A percentile compares a stretch with the other conserved stretches of the same genome.
Conservation (phyloP, 2,329 filamentous ascomycete species). For the Cladosporium velox region DNA sequence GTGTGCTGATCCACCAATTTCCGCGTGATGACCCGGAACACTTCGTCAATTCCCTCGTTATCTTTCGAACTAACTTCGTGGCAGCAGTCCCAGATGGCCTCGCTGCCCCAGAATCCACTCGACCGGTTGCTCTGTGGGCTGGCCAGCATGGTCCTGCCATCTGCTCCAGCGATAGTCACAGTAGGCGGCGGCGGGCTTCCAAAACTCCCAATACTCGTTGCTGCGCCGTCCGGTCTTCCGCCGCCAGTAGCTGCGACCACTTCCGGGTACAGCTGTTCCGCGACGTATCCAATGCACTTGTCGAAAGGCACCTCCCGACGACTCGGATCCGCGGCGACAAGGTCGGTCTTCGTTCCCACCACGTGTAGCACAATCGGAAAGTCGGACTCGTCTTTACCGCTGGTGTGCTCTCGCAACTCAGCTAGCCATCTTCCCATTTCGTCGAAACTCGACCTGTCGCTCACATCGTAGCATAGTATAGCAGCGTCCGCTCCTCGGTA, state of each 20-base stretch:
- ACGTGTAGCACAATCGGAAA: conserved; percentile 83
- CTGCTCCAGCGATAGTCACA: neutral
- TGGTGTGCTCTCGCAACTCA: conserved; percentile 66
- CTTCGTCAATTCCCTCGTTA: conserved; percentile 93
- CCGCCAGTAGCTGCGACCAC: conserved; percentile 15
- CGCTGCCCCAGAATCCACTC: conserved; percentile 78
- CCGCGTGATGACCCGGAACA: conserved; percentile 86
- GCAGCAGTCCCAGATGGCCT: conserved; percentile 94
- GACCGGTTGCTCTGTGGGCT: conserved; percentile 54
- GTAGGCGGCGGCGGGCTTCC: conserved; percentile 14
- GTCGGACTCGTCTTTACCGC: conserved; percentile 35
- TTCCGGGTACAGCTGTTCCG: conserved; percentile 80
- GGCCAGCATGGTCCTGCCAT: conserved; percentile 6
- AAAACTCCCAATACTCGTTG: conserved; percentile 5
- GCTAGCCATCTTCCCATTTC: conserved; percentile 92
- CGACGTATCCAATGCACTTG: conserved; percentile 91
- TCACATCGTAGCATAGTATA: conserved; percentile 93
- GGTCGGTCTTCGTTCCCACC: conserved; percentile 92
- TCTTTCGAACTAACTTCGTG: conserved; percentile 95
- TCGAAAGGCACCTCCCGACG: conserved; percentile 88
- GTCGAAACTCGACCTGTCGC: conserved; percentile 77
- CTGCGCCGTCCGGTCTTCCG: conserved; percentile 23
- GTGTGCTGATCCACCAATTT: conserved; percentile 76
- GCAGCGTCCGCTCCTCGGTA: conserved; percentile 94
- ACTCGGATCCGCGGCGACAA: conserved; percentile 80